These are phyloP conservation scores for Pseudevernia furfuracea DNA, from an alignment of 495 filamentous ascomycete species.

Conservation along the genomic window DNA sequence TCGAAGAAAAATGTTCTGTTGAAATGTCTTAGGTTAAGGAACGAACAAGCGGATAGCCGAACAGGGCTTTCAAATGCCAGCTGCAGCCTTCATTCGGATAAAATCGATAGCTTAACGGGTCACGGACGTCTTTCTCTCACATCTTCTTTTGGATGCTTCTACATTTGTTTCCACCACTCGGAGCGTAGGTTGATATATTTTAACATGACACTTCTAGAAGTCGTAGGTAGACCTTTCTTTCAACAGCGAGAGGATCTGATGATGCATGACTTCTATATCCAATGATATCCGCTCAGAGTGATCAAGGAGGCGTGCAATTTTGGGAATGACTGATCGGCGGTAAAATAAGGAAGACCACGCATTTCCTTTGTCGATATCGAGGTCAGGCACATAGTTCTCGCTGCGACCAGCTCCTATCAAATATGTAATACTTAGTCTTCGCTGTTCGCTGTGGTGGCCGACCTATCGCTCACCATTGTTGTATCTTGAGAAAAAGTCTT, in stretches of 20 bases:
- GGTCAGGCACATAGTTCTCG: not conserved
- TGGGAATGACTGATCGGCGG: too few species aligned
- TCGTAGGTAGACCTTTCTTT: not conserved
- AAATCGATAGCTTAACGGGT: not conserved
- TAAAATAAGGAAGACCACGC: not conserved
- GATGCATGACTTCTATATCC: not conserved
- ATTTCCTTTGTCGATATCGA: not conserved
- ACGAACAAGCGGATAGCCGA: not conserved
- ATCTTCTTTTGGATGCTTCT: too few species aligned
- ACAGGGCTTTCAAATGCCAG: not conserved
- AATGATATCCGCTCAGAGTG: not conserved
- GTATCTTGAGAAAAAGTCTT: too few species aligned
- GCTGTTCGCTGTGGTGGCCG: too few species aligned
- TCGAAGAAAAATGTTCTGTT: too few species aligned
- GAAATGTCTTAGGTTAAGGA: not conserved
- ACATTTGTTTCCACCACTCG: not conserved
- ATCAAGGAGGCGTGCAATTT: not conserved
- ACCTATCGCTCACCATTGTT: too few species aligned
- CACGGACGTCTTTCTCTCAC: not conserved
- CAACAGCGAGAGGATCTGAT: not conserved
- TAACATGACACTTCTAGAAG: not conserved
- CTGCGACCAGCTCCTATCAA: not conserved
- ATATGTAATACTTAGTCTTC: too few species aligned
- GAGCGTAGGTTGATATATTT: not conserved
- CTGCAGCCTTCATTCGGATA: not conserved